Evolutionary conservation across 1,284 basidiomycete genomes (phyloP), one percentile per base, ranked within the genome.

Genomic region (Ustilago bromivora): DNA sequence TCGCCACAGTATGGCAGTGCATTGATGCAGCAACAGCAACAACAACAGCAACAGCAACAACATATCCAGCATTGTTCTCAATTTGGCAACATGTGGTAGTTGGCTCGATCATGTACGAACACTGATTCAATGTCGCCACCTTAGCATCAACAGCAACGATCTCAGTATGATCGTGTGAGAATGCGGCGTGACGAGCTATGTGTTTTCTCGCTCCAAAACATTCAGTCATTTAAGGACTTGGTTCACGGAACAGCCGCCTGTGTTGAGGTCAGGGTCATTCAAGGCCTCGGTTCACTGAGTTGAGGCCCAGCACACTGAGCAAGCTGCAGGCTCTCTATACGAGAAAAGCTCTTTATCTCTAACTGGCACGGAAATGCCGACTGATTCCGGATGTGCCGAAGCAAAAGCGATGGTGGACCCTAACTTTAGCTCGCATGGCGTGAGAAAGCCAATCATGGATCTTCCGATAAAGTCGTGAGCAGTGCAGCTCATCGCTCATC

Each of bases 21-120:
- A 3, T 67, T 61, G 51, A 57, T 60, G 66, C 62, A 70, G 35
- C 60, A n/a, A 53, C 69, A 66, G 23, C 71, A 74, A 61, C 64
- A 51, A 35, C 75, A 78, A 40, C 74, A 73, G 53, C 60, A 28
- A 55, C 75, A 74, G 55, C 61, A 71, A 19, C 43, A 46, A 52
- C 64, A 76, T 66, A 59, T 43, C 61, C 75, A 77, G 60, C 71
- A 77, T 59, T 57, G 64, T 49, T 38, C 60, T 32, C 61, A 56
- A 10, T 72, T 64, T 36, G 65, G 70, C 53, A 60, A 67, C 31
- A 60, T 66, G 64, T 72, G 70, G 70, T 67, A 66, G 43, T 36
- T 13, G 19, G 43, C 43, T 46, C n/a, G 15, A 46, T 46, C 43
- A 46, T 34, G 35, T 32, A 43, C 34, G 34, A 34, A 46, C 23